These are phyloP conservation scores for Colletotrichum echinochloae DNA, from an alignment of 2,329 filamentous ascomycete species.

Conservation along the genomic window DNA sequence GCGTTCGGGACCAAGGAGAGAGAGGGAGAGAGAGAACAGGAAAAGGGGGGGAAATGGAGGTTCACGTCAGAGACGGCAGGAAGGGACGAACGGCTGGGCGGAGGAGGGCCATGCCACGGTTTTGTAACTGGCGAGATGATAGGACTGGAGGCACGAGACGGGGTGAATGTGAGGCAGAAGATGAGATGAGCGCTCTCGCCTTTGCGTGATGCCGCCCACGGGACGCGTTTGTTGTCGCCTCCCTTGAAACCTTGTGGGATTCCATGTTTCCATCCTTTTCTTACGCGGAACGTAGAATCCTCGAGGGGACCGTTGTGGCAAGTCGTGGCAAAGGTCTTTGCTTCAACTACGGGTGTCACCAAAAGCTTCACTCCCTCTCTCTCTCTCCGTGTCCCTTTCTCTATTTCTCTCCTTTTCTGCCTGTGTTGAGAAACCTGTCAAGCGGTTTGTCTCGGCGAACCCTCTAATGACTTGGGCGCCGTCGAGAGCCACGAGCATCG, in stretches of 20 bases:
- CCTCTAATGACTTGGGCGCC: too few relatives aligned
- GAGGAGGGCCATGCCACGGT: background rate
- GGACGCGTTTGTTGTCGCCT: conserved; percentile 20
- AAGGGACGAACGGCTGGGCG: background rate
- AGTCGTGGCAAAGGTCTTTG: too few relatives aligned
- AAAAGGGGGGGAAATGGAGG: background rate
- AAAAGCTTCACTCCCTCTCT: too few relatives aligned
- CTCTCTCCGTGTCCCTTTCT: too few relatives aligned
- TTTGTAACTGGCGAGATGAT: conserved; percentile 22
- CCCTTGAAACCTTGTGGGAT: conserved; percentile 30
- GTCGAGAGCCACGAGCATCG: background rate
- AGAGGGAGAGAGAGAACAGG: background rate
- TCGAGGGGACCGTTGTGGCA: background rate
- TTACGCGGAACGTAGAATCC: background rate
- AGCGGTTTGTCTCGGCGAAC: background rate
- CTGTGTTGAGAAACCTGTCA: background rate
- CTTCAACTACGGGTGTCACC: too few relatives aligned
- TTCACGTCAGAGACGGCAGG: conserved; percentile 9
- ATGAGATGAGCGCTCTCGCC: conserved; percentile 28
- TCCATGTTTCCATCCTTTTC: background rate
- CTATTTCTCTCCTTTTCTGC: background rate
- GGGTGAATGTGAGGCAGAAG: conserved; percentile 5
- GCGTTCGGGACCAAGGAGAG: conserved; percentile 10
- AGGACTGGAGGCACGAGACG: conserved; percentile 20
- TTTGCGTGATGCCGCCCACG: conserved; percentile 23